A percentile compares a stretch with the other conserved stretches of the same genome.
Evolutionary conservation across 495 filamentous ascomycete genomes (phyloP).

Genomic region (Penicillium canescens): DNA sequence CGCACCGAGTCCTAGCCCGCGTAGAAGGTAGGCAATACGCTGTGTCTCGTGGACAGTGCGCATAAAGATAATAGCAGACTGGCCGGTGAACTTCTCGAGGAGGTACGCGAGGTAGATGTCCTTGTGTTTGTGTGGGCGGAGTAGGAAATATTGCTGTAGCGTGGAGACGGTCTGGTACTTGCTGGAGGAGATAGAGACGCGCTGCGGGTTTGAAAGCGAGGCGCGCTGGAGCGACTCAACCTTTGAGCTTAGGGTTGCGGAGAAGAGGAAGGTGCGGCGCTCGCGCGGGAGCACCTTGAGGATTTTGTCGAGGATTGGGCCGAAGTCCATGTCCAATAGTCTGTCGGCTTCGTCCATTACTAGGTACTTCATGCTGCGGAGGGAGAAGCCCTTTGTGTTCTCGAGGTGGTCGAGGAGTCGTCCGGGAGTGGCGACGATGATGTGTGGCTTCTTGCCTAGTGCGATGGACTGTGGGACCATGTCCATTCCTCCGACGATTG

Average conservation of each 20-base stretch:
- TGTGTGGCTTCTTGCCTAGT: constrained; percentile 87
- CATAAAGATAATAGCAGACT: constrained; percentile 84
- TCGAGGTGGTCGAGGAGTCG: constrained; percentile 91
- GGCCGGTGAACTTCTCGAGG: constrained; percentile 80
- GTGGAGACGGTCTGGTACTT: constrained; percentile 90
- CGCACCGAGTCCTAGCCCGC: constrained; percentile 76
- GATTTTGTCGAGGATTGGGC: constrained; percentile 87
- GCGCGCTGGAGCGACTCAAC: constrained; percentile 91
- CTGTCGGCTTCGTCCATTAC: constrained; percentile 96
- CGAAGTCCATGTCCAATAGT: constrained; percentile 92
- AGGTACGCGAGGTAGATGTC: constrained; percentile 87
- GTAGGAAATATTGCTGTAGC: constrained; percentile 76
- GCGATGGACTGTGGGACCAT: constrained; percentile 89
- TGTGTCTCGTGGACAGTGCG: constrained; percentile 93
- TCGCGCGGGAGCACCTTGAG: constrained; percentile 85
- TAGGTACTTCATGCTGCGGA: constrained; percentile 76
- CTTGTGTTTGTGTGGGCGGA: constrained; percentile 88
- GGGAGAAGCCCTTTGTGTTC: constrained; percentile 92
- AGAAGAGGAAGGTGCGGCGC: constrained; percentile 83
- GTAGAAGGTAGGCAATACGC: constrained; percentile 76
- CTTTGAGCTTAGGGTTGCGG: constrained; percentile 89
- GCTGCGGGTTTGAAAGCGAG: constrained; percentile 73
- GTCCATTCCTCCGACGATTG: constrained; percentile 91
- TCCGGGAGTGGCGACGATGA: constrained; percentile 83
- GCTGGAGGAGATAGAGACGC: constrained; percentile 70